Evolutionary conservation across 2,329 filamentous ascomycete species (phyloP).

Genomic region (Pseudogymnoascus sp.): DNA sequence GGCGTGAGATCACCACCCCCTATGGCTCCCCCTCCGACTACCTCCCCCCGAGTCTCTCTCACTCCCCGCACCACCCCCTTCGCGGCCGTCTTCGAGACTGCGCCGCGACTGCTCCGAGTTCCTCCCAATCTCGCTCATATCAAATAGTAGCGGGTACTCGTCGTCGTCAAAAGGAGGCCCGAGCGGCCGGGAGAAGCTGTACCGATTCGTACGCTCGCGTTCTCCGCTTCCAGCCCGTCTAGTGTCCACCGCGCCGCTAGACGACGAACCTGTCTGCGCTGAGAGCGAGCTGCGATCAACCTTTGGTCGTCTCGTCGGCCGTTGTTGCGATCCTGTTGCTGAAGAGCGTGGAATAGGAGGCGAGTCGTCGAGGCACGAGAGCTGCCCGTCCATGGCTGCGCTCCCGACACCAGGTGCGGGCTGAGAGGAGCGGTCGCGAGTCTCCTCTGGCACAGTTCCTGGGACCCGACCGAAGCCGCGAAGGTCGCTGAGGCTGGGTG

Average conservation of each 20-base stretch:
- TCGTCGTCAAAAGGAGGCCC: conserved; percentile 43
- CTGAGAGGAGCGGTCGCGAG: conserved; percentile 28
- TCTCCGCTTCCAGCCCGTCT: conserved; percentile 27
- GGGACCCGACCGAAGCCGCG: conserved; percentile 40
- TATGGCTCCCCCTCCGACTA: conserved; percentile 25
- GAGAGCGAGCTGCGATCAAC: conserved; percentile 17
- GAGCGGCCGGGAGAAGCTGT: conserved; percentile 38
- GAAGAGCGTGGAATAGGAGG: background rate
- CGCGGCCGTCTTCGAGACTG: conserved; percentile 48
- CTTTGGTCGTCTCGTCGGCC: conserved; percentile 18
- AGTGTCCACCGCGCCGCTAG: conserved; percentile 25
- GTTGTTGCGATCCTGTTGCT: background rate
- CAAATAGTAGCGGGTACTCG: conserved; percentile 59
- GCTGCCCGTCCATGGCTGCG: background rate
- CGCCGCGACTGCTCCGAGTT: conserved; percentile 37
- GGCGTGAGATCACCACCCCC: conserved; percentile 20
- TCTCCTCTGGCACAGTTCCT: conserved; percentile 32
- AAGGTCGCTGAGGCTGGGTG: conserved; percentile 58
- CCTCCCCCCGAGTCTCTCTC: conserved; percentile 26
- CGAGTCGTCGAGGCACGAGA: background rate
- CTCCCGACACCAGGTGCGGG: conserved; percentile 17
- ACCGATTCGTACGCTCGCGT: conserved; percentile 32
- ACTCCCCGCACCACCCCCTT: conserved; percentile 16
- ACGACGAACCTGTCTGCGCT: conserved; percentile 27
- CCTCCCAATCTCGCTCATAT: conserved; percentile 63